Base-by-base conservation (phyloP, 352 stramenopile species). In the Phytophthora cactorum region DNA sequence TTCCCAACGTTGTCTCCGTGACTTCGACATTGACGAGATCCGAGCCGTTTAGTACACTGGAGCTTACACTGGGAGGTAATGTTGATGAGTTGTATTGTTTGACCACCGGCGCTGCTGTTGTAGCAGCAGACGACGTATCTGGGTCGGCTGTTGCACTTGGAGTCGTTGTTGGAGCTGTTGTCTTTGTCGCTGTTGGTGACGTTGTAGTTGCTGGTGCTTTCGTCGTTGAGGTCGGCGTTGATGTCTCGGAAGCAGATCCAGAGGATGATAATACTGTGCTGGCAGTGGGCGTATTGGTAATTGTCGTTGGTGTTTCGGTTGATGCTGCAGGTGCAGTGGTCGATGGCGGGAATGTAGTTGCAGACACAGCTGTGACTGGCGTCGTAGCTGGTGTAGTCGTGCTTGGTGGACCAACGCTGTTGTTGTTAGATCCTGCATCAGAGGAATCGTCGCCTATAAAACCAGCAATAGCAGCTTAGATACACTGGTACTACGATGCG, bases 21-120 rank as follows among this genome's bases (percentile, higher is more conserved):
- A 77, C 69, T 46, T 84, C 68, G 9, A 84, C 74, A 7, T 39
- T 61, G 17, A 81, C 61, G 12, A 84, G 74, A 28, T 82, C 52
- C 3, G 70, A 68, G 4, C 74, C 77, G 9, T 77, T 68, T 17
- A 84, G 74, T 29, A 80, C 56, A 12, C 57, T 84, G 5, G 63
- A 29, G 52, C 67, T 52, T 1, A 82, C 38, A 0, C 51, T 52
- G 6, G 77, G 77, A 4, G 77, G 77, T 9, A 84, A 43, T 7
- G 74, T 82, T 29, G 77, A 77, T 2, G 74, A 80, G 41, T 73
- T 79, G 46, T 77, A 84, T 22, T 60, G 28, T 22, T 67, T 58
- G 25, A 84, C 72, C 2, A 59, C 56, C 1, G 41, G 41, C 15
- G 15, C 41, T 47, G 41, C 41, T 11, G 41, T 27, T 28, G 41